These are phyloP conservation scores for Vitellaria paradoxa DNA, from an alignment of 179 eudicot genomes.

Conservation along the genomic window DNA sequence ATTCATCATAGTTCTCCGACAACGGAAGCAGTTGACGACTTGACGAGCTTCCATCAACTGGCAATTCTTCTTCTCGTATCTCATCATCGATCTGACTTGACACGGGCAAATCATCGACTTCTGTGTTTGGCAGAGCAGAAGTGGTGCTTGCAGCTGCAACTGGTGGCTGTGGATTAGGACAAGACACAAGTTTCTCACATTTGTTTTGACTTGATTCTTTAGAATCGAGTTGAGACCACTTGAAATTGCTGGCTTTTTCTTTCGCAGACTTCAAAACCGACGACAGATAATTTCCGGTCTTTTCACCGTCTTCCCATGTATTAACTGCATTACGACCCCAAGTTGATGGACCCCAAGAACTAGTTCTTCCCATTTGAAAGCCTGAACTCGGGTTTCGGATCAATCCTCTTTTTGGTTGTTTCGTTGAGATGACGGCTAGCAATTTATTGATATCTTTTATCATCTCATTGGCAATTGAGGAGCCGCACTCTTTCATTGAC, in stretches of 20 bases:
- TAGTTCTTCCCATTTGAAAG: conserved; percentile 39
- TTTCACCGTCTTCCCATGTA: conserved; percentile 34
- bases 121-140: conserved; percentile 20
- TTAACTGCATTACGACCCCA: conserved; percentile 40
- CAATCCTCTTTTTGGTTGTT: conserved; percentile 57
- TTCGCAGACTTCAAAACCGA: conserved; percentile 58
- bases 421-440: conserved; percentile 54
- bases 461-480: conserved; percentile 71
- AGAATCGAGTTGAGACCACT: conserved; percentile 38
- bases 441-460: conserved; percentile 56
- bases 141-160: conserved; percentile 17
- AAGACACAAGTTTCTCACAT: conserved; percentile 18
- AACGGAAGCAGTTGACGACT: conserved; percentile 25
- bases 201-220: conserved; percentile 19
- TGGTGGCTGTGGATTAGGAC: conserved; percentile 4
- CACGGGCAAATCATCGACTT: conserved; percentile 44
- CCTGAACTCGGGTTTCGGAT: conserved; percentile 37
- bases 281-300: conserved; percentile 45
- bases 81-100: conserved; percentile 43
- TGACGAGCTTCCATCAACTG: conserved; percentile 23
- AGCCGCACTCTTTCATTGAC: conserved; percentile 83
- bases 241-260: conserved; percentile 48
- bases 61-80: conserved; percentile 25
- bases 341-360: conserved; percentile 55
- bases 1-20: conserved; percentile 52